Conservation (phyloP, 129 eudicot genomes). For the Saposhnikovia divaricata region DNA sequence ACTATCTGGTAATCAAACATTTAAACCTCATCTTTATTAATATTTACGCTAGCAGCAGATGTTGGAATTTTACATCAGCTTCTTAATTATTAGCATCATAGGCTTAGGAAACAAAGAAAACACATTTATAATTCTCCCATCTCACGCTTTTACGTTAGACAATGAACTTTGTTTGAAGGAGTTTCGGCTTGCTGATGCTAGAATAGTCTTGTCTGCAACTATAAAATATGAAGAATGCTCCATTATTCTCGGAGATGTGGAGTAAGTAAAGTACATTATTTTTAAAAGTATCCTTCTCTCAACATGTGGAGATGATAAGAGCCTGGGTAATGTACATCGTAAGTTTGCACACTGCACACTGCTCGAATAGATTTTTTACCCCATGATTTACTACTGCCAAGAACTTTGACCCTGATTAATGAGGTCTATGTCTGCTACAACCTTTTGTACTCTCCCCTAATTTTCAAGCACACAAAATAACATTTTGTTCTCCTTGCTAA, state of each 20-base stretch:
- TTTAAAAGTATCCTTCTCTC: not conserved
- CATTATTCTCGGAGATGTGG: not conserved
- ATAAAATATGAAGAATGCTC: slow-evolving; percentile 56
- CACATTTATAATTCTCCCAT: too few species aligned
- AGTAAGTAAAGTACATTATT: not conserved
- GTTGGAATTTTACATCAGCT: slow-evolving; percentile 1
- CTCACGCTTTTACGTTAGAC: not conserved
- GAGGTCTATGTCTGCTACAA: too few species aligned
- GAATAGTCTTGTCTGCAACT: slow-evolving; percentile 85
- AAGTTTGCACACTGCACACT: too few species aligned
- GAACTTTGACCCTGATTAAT: too few species aligned
- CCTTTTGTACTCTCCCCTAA: not conserved
- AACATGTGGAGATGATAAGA: slow-evolving; percentile 79
- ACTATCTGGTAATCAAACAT: slow-evolving; percentile 12
- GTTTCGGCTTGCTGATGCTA: slow-evolving; percentile 64
- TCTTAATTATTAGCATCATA: not conserved
- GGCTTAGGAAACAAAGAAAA: not conserved
- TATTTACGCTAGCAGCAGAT: not conserved
- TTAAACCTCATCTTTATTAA: not conserved
- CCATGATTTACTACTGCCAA: too few species aligned
- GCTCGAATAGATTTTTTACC: too few species aligned
- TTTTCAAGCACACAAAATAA: not conserved
- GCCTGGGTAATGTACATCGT: slow-evolving; percentile 90
- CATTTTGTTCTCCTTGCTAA: too few species aligned
- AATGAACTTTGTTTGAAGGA: slow-evolving; percentile 41